Percentiles rank a stretch among this genome's conserved stretches.
Conservation (phyloP, 306 rosid genomes). For the Cucurbita moschata region DNA sequence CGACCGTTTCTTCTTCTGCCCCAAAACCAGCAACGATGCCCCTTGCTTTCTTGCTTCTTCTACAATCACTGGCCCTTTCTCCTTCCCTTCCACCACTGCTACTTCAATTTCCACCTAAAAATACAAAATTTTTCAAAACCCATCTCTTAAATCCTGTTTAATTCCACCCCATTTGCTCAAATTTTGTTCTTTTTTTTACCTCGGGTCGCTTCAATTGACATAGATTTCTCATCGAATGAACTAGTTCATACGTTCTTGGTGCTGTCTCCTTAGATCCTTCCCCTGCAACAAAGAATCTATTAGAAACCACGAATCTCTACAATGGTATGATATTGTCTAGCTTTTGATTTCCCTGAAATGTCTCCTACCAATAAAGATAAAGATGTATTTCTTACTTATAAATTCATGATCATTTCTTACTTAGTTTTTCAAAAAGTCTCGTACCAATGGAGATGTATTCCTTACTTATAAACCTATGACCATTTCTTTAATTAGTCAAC, state of each 20-base stretch:
- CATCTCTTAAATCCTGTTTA: neutral
- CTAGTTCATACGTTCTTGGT: constrained; percentile 53
- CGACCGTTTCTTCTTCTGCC: constrained; percentile 78
- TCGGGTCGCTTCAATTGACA: constrained; percentile 66
- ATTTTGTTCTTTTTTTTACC: constrained; percentile 25
- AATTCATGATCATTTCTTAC: no score
- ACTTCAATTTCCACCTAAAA: constrained; percentile 54
- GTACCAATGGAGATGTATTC: no score
- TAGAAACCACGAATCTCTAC: no score
- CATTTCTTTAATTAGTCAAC: no score
- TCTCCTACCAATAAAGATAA: no score
- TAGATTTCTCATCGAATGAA: constrained; percentile 44
- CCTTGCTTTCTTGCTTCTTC: constrained; percentile 79
- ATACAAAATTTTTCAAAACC: neutral
- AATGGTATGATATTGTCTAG: no score
- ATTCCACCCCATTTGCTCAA: neutral
- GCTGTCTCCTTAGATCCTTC: constrained; percentile 33
- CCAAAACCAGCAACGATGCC: constrained; percentile 56
- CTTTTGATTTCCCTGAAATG: no score
- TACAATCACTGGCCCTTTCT: constrained; percentile 68
- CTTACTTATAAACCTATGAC: no score
- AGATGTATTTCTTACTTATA: no score
- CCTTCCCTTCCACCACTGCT: constrained; percentile 57
- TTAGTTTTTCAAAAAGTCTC: no score
- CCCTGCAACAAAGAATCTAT: constrained; percentile 9